Percentiles rank a stretch among this genome's conserved stretches.
These are phyloP conservation scores for Camellia sinensis DNA, from an alignment of 148 eudicot genomes.

Conservation along the genomic window DNA sequence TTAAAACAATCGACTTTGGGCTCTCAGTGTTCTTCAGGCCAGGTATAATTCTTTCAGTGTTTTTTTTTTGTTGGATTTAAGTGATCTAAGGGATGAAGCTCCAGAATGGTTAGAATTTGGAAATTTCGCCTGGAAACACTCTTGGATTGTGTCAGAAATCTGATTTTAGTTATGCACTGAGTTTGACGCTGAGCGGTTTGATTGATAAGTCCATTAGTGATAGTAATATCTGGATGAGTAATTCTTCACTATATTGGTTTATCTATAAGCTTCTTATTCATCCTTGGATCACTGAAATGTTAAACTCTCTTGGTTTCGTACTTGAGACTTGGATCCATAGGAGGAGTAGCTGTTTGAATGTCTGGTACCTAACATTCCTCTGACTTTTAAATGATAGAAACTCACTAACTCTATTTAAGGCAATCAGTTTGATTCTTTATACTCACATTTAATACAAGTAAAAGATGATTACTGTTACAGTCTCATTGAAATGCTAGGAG, in stretches of 20 bases:
- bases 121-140: neutral
- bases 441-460: neutral
- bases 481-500: neutral
- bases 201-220: neutral
- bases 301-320: neutral
- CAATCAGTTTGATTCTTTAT: neutral
- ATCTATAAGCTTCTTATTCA: neutral
- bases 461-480: no score
- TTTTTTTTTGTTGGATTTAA: neutral
- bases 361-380: neutral
- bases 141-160: neutral
- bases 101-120: neutral
- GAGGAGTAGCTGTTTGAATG: neutral
- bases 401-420: neutral
- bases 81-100: neutral
- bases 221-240: neutral
- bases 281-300: neutral
- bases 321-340: neutral
- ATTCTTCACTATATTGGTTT: neutral
- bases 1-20: slow-evolving; percentile 63
- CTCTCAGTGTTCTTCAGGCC: slow-evolving; percentile 58
- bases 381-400: neutral
- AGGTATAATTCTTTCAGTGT: slow-evolving; percentile 21
- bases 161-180: neutral
- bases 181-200: neutral